Conservation (phyloP, 2,329 filamentous ascomycete species). For the Talaromyces marneffei region DNA sequence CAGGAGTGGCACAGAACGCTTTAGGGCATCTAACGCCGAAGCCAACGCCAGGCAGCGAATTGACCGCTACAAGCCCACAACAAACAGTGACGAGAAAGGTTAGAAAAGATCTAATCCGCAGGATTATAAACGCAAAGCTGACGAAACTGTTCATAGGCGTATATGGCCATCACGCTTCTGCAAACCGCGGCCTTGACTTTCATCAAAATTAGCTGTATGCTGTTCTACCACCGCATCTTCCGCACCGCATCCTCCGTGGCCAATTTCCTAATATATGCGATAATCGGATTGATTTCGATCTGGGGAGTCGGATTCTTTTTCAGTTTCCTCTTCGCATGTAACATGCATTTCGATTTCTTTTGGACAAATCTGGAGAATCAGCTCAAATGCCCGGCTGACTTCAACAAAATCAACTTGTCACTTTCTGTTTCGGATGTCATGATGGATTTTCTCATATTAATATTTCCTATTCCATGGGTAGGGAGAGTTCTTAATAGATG, state of each 20-base stretch:
- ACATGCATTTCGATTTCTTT: not conserved
- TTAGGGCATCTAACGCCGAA: not conserved
- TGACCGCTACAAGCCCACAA: not conserved
- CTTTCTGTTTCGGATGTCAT: not conserved
- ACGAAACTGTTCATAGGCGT: too few relatives aligned
- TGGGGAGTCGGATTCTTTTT: not conserved
- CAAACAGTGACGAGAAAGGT: not conserved
- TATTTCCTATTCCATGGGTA: not conserved
- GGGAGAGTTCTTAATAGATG: too few relatives aligned
- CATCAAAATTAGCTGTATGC: not conserved
- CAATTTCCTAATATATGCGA: not conserved
- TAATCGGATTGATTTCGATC: not conserved
- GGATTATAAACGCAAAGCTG: too few relatives aligned
- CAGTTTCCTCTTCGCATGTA: not conserved
- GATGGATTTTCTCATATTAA: not conserved
- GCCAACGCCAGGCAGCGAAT: not conserved
- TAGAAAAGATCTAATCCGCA: too few relatives aligned
- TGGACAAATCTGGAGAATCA: not conserved
- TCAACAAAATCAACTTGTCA: not conserved
- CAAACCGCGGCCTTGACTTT: not conserved
- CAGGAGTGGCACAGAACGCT: not conserved
- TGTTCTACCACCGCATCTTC: not conserved
- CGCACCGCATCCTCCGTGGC: not conserved
- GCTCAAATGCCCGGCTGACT: not conserved
- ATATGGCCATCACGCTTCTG: not conserved